phyloP scores from a whole-genome alignment of 352 stramenopile genomes.

The Globisporangium takayamanum region DNA sequence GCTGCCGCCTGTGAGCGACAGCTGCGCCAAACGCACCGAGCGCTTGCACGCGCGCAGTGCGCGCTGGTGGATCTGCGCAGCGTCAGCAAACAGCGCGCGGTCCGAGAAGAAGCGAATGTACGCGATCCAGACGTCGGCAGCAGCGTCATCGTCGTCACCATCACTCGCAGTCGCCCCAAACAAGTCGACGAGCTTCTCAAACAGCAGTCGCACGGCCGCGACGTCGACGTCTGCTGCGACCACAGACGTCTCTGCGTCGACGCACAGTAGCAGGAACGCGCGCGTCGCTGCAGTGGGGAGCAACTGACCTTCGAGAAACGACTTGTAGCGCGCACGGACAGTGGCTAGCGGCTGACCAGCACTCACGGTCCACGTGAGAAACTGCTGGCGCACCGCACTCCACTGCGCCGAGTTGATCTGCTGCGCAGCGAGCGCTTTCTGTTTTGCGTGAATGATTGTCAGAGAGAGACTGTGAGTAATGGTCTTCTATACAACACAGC shows the following conservation, averaged over 20 bases:
- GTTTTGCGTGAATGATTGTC: not conserved
- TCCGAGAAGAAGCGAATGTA: constrained; percentile 65
- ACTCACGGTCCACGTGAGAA: constrained; percentile 48
- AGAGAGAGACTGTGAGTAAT: not conserved
- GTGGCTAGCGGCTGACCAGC: constrained; percentile 24
- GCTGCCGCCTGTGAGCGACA: constrained; percentile 16
- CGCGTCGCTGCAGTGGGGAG: constrained; percentile 53
- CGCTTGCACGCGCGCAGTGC: constrained; percentile 21
- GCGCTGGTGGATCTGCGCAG: constrained; percentile 62
- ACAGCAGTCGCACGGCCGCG: constrained; percentile 49
- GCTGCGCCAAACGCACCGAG: no score
- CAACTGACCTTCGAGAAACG: constrained; percentile 65
- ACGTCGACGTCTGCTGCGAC: constrained; percentile 23
- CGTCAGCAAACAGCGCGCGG: constrained; percentile 37
- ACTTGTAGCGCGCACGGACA: constrained; percentile 52
- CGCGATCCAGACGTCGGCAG: constrained; percentile 61
- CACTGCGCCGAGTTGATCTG: constrained; percentile 43
- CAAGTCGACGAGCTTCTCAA: constrained; percentile 80
- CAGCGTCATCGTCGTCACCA: constrained; percentile 5
- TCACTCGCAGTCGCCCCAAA: constrained; percentile 26
- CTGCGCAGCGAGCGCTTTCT: constrained; percentile 43
- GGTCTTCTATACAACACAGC: not conserved
- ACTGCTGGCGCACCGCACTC: constrained; percentile 53
- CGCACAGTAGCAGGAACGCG: constrained; percentile 57
- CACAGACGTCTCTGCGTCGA: constrained; percentile 62